A percentile compares a stretch with the other conserved stretches of the same genome.
Conservation (phyloP, 2,329 filamentous ascomycete species). For the Colletotrichum sp. region DNA sequence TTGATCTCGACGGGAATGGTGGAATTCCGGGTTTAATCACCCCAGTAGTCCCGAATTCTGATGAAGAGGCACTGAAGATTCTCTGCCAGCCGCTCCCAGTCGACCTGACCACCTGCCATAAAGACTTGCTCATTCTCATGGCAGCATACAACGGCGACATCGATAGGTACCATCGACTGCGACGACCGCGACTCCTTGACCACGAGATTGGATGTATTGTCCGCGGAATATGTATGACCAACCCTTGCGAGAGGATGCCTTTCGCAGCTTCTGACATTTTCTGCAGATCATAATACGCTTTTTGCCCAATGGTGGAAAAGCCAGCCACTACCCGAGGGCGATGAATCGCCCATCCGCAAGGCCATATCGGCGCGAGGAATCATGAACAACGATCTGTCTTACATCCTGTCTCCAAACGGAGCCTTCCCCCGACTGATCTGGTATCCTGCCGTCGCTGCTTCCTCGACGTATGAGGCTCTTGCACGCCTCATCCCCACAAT, state of each 20-base stretch:
- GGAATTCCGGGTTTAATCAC: neutral
- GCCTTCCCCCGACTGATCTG: neutral
- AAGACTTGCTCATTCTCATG: slow-evolving; percentile 1
- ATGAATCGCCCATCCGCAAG: neutral
- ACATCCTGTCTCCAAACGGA: neutral
- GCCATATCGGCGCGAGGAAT: neutral
- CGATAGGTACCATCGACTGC: neutral
- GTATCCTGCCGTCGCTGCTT: neutral
- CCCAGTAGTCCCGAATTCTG: neutral
- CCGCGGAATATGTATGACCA: neutral
- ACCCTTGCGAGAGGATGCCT: too few species aligned
- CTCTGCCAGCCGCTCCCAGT: neutral
- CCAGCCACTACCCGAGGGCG: neutral
- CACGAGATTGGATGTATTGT: neutral
- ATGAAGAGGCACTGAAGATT: neutral
- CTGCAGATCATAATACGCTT: neutral
- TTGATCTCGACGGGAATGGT: neutral
- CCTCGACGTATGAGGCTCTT: neutral
- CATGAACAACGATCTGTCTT: neutral
- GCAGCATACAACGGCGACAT: neutral
- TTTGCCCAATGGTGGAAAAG: neutral
- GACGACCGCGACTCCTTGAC: neutral
- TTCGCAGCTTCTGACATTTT: neutral
- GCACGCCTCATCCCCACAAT: neutral
- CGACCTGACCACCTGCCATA: neutral